These are phyloP conservation scores for Centaurea solstitialis DNA, from an alignment of 129 eudicot species.

Conservation along the genomic window DNA sequence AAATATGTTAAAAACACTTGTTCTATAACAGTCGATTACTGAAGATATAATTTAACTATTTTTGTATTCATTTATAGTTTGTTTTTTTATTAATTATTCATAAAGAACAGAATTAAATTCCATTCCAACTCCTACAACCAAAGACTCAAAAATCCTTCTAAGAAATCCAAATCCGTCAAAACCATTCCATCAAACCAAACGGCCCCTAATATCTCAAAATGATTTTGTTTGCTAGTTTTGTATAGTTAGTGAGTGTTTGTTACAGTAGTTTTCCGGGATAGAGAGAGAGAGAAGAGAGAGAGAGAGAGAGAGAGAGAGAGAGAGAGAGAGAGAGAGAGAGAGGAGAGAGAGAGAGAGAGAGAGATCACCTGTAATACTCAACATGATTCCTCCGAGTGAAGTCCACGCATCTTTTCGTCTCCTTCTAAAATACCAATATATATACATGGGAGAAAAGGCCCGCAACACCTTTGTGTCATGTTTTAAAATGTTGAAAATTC, in stretches of 20 bases:
- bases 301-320: background rate
- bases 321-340: background rate
- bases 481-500: constrained; percentile 58
- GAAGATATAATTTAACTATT: too few relatives aligned
- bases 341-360: background rate
- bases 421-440: constrained; percentile 61
- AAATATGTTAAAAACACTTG: too few relatives aligned
- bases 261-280: background rate
- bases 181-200: too few relatives aligned
- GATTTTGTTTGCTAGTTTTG: background rate
- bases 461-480: constrained; percentile 53
- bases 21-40: too few relatives aligned
- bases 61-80: too few relatives aligned
- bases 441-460: constrained; percentile 70
- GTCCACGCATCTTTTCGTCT: constrained; percentile 65
- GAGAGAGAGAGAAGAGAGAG: too few relatives aligned
- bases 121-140: too few relatives aligned
- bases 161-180: too few relatives aligned
- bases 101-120: too few relatives aligned
- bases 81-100: too few relatives aligned
- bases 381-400: constrained; percentile 80
- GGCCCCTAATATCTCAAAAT: background rate
- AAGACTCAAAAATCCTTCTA: too few relatives aligned
- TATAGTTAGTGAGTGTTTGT: background rate
- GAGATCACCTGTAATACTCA: constrained; percentile 69